A percentile compares a stretch with the other conserved stretches of the same genome.
Evolutionary conservation across 192 early-diverging fungal genomes (phyloP).

Genomic region (Neocallimastix lanati): DNA sequence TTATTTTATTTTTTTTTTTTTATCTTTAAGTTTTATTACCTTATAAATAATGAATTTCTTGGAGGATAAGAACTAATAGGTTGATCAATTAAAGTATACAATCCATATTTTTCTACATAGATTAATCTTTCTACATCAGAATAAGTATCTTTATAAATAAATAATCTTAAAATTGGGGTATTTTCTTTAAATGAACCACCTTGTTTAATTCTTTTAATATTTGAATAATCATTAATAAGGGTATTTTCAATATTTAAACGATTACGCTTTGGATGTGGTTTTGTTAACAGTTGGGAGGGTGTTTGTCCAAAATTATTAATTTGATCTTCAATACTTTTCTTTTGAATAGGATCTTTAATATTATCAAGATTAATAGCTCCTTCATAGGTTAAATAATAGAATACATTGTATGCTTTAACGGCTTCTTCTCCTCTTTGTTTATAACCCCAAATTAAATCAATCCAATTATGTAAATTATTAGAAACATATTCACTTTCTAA

Average conservation of each 20-base stretch:
- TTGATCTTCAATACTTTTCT: conserved; percentile 77
- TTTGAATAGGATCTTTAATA: conserved; percentile 72
- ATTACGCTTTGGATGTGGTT: conserved; percentile 52
- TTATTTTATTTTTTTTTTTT: too few species aligned
- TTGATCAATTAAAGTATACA: background rate
- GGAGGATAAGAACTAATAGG: background rate
- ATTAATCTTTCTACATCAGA: background rate
- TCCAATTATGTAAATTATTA: conserved; percentile 75
- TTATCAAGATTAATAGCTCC: conserved; percentile 79
- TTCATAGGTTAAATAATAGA: conserved; percentile 92
- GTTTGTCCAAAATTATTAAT: conserved; percentile 98
- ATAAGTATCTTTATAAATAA: background rate
- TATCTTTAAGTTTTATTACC: too few species aligned
- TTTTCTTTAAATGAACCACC: background rate
- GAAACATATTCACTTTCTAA: conserved; percentile 69
- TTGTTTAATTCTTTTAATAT: background rate
- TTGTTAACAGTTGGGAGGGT: conserved; percentile 69
- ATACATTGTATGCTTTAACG: conserved; percentile 74
- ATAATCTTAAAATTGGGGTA: background rate
- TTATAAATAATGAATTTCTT: background rate
- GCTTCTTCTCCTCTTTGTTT: conserved; percentile 80
- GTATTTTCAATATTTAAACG: background rate
- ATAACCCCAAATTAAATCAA: conserved; percentile 87
- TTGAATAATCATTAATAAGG: background rate
- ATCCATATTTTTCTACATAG: background rate